Evolutionary conservation across 2,329 filamentous ascomycete genomes (phyloP).

Genomic region (Geosmithia flava): DNA sequence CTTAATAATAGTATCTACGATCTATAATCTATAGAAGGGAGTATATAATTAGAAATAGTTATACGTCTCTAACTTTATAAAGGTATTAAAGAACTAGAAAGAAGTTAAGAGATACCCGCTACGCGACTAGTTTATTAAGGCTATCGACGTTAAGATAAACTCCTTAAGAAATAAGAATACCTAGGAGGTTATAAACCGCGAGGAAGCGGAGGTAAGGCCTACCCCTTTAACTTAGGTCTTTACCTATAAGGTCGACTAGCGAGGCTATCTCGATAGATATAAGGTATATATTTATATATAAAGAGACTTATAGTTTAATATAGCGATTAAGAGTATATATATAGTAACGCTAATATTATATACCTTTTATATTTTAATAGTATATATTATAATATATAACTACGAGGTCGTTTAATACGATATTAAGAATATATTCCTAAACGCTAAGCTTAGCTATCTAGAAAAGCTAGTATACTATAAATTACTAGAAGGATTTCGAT

Average conservation of each 20-base stretch:
- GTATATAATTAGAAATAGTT: no score
- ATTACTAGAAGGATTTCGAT: not conserved
- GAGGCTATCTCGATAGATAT: not conserved
- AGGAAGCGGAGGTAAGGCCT: not conserved
- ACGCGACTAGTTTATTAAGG: not conserved
- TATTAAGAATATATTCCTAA: not conserved
- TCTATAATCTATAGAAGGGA: no score
- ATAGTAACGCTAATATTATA: no score
- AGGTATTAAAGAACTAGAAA: not conserved
- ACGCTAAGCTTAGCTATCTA: not conserved
- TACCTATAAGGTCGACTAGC: slow-evolving; percentile 3
- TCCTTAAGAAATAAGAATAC: not conserved
- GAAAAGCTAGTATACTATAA: not conserved
- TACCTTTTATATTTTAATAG: no score
- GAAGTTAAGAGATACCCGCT: not conserved
- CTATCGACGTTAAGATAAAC: not conserved
- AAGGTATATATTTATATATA: slow-evolving; percentile 3
- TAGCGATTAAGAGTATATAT: not conserved
- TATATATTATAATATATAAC: not conserved
- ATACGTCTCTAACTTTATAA: no score
- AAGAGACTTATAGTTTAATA: not conserved
- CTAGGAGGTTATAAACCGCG: not conserved
- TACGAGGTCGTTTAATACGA: not conserved
- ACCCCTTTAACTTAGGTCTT: slow-evolving; percentile 2
- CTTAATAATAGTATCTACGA: not conserved